phyloP scores from a whole-genome alignment of 2,329 filamentous ascomycete species.

The Pseudopyrenochaeta lycopersici region DNA sequence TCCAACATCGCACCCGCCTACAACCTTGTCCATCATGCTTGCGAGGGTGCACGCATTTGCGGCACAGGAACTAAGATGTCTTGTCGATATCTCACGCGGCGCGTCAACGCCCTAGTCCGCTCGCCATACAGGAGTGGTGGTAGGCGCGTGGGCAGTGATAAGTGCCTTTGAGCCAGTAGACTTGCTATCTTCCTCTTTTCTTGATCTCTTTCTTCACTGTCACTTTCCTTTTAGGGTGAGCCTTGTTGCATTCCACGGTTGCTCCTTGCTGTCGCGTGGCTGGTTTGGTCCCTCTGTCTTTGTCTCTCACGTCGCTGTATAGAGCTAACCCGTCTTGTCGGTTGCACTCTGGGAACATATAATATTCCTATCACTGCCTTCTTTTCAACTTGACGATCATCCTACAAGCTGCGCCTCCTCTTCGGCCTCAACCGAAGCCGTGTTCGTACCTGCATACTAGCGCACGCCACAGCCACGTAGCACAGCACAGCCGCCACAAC shows the following conservation, averaged over 20 bases:
- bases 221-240: constrained; percentile 32
- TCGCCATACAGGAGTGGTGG: neutral
- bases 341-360: neutral
- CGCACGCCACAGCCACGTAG: constrained; percentile 30
- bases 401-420: neutral
- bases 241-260: constrained; percentile 35
- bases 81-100: constrained; percentile 29
- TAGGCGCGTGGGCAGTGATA: constrained; percentile 23
- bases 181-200: constrained; percentile 14
- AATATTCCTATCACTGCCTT: neutral
- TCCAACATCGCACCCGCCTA: constrained; percentile 30
- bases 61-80: constrained; percentile 28
- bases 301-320: neutral
- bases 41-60: constrained; percentile 16
- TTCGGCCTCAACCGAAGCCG: constrained; percentile 15
- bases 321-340: neutral
- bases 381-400: neutral
- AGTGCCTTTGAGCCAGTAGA: constrained; percentile 14
- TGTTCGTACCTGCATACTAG: constrained; percentile 27
- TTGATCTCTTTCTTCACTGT: constrained; percentile 25
- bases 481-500: constrained; percentile 32
- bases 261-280: constrained; percentile 18
- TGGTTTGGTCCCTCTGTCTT: constrained; percentile 3
- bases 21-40: constrained; percentile 27
- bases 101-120: constrained; percentile 3